These are phyloP conservation scores for Saturnispora dispora DNA, from an alignment of 805 yeast genomes.

Conservation along the genomic window DNA sequence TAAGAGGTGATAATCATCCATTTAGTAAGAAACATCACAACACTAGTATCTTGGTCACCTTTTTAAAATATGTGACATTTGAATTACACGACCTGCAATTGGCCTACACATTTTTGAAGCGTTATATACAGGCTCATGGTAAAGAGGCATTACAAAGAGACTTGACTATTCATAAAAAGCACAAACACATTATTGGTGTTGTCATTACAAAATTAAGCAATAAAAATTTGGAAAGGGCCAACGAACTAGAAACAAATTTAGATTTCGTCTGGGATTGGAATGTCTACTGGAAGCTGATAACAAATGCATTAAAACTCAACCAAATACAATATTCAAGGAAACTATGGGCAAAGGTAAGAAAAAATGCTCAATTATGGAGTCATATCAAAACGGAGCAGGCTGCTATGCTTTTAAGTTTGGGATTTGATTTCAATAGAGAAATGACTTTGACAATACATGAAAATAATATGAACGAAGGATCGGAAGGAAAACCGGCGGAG, in stretches of 20 bases:
- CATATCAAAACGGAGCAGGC: constrained; percentile 1
- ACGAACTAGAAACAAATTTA: not conserved
- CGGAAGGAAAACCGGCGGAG: not conserved
- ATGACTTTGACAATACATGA: not conserved
- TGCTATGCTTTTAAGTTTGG: not conserved
- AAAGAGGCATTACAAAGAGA: not conserved
- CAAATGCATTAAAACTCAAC: not conserved
- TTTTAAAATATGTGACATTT: constrained; percentile 6
- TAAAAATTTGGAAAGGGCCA: not conserved
- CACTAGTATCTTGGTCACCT: constrained; percentile 14
- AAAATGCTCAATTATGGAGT: not conserved
- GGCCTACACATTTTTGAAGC: constrained; percentile 3
- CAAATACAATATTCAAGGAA: not conserved
- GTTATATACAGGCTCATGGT: not conserved
- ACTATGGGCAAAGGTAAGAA: constrained; percentile 2
- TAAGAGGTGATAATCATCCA: constrained; percentile 12
- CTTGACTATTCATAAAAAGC: not conserved
- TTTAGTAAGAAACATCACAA: constrained; percentile 14
- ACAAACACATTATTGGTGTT: not conserved
- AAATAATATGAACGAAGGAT: not conserved
- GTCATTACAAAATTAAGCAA: not conserved
- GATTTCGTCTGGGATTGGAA: constrained; percentile 5
- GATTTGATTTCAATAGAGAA: constrained; percentile 1
- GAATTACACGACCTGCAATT: constrained; percentile 11
- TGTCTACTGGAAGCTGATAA: not conserved